These are phyloP conservation scores for Backusella psychrophila DNA, from an alignment of 192 early-diverging fungal genomes.

Conservation along the genomic window DNA sequence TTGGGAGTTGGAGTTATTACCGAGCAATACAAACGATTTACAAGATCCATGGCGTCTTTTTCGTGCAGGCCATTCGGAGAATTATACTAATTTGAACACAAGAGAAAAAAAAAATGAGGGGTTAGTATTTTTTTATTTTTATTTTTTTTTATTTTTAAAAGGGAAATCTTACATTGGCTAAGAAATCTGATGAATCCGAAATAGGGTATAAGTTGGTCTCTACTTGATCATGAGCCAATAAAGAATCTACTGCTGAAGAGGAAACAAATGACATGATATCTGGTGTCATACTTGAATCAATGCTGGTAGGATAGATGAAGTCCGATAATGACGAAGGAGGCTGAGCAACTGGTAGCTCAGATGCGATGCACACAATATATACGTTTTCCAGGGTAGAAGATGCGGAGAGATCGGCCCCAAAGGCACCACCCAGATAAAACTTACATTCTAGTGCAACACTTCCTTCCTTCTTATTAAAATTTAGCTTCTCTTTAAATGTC, in stretches of 20 bases:
- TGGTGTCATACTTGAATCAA: background rate
- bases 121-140: background rate
- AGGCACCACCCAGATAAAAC: constrained; percentile 56
- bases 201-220: background rate
- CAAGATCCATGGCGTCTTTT: background rate
- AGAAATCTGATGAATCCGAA: background rate
- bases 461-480: constrained; percentile 36
- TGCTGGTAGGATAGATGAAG: background rate
- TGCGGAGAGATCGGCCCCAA: constrained; percentile 48
- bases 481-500: constrained; percentile 44
- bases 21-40: background rate
- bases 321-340: background rate
- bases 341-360: background rate
- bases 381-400: constrained; percentile 43
- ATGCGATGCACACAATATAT: constrained; percentile 41
- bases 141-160: background rate
- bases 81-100: background rate
- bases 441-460: constrained; percentile 37
- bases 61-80: background rate
- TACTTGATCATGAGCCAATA: background rate
- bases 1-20: background rate
- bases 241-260: background rate
- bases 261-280: background rate
- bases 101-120: background rate
- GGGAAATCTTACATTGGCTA: background rate